Evolutionary conservation across 371 early-diverging fungal species (phyloP).

Genomic region (Lichtheimia ramosa): DNA sequence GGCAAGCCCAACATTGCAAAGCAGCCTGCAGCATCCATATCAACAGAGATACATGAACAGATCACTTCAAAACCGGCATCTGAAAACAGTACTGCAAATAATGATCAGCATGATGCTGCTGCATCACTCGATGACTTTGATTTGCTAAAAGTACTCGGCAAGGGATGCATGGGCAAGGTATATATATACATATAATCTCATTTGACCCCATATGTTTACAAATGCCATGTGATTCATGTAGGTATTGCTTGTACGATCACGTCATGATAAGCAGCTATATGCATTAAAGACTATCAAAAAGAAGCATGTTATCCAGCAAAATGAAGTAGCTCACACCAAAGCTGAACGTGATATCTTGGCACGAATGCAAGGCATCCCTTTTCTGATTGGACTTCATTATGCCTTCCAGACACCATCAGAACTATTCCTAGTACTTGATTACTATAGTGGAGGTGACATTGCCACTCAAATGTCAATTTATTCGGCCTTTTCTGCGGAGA

Average conservation of each 20-base stretch:
- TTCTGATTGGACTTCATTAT: constrained; percentile 69
- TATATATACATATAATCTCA: background rate
- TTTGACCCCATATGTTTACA: background rate
- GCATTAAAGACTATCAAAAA: constrained; percentile 79
- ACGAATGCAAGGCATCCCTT: constrained; percentile 63
- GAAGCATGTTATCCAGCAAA: constrained; percentile 57
- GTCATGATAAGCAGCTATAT: constrained; percentile 46
- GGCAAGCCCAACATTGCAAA: background rate
- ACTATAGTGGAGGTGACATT: constrained; percentile 80
- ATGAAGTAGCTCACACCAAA: constrained; percentile 64
- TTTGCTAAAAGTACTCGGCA: constrained; percentile 71
- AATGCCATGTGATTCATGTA: constrained; percentile 31
- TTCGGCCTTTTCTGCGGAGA: constrained; percentile 67
- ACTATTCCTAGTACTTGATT: constrained; percentile 86
- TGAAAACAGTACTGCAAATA: background rate
- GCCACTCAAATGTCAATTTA: constrained; percentile 75
- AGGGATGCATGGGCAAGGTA: constrained; percentile 77
- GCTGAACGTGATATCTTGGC: constrained; percentile 74
- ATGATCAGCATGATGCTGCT: constrained; percentile 2
- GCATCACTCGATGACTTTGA: constrained; percentile 54
- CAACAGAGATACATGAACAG: background rate
- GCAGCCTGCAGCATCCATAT: background rate
- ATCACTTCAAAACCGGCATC: background rate
- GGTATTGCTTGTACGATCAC: constrained; percentile 54
- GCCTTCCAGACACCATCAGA: constrained; percentile 71